Evolutionary conservation across 805 yeast genomes (phyloP).

Genomic region (Ogataea haglerorum): DNA sequence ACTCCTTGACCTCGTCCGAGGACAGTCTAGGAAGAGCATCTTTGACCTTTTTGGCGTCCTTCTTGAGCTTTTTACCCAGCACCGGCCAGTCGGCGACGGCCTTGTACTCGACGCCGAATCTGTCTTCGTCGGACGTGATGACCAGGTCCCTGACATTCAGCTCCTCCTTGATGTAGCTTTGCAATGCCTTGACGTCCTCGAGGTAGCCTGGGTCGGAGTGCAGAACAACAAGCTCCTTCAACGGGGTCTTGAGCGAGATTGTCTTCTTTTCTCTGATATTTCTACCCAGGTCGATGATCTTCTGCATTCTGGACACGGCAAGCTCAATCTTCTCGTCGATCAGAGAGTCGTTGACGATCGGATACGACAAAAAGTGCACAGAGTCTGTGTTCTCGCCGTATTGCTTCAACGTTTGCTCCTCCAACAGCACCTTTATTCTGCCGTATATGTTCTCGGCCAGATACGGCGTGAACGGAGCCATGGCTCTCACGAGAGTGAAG

Average conservation of each 20-base stretch:
- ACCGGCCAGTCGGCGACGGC: slow-evolving; percentile 99
- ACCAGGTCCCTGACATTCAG: slow-evolving; percentile 85
- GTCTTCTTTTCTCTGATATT: slow-evolving; percentile 93
- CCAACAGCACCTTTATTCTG: slow-evolving; percentile 60
- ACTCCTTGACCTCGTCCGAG: slow-evolving; percentile 78
- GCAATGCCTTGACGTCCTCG: slow-evolving; percentile 71
- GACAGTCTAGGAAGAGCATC: slow-evolving; percentile 83
- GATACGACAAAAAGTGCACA: slow-evolving; percentile 92
- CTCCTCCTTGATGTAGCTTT: slow-evolving; percentile 82
- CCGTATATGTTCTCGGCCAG: slow-evolving; percentile 86
- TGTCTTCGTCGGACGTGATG: slow-evolving; percentile 85
- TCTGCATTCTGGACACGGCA: slow-evolving; percentile 94
- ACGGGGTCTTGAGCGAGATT: slow-evolving; percentile 92
- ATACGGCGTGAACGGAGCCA: slow-evolving; percentile 99
- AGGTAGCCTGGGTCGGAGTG: slow-evolving; percentile 75
- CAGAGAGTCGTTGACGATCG: slow-evolving; percentile 74
- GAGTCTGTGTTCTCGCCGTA: slow-evolving; percentile 66
- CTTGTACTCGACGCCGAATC: slow-evolving; percentile 86
- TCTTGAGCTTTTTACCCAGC: slow-evolving; percentile 93
- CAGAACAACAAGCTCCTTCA: slow-evolving; percentile 80
- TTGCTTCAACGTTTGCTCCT: slow-evolving; percentile 50
- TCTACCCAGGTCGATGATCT: slow-evolving; percentile 94
- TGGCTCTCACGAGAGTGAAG: slow-evolving; percentile 84
- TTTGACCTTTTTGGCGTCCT: slow-evolving; percentile 90
- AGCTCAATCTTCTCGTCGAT: slow-evolving; percentile 80